These are phyloP conservation scores for maize (Zea mays) DNA, from an alignment of 176 grass and related monocot genomes.

Conservation along the genomic window DNA sequence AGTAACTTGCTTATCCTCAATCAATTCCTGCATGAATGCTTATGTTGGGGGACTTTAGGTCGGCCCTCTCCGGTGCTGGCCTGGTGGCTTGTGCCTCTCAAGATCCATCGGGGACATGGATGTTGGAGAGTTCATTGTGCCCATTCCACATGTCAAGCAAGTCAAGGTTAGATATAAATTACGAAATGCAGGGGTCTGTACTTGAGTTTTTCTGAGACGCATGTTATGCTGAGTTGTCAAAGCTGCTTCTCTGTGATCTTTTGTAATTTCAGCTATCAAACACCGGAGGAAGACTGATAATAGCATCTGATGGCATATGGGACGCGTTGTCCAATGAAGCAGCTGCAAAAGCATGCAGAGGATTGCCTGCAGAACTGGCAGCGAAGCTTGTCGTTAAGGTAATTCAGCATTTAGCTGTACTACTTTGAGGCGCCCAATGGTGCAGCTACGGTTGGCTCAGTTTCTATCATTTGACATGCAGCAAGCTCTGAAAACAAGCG, in stretches of 20 bases:
- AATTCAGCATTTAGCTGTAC: not conserved
- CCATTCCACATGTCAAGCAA: no score
- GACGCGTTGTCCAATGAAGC: conserved; percentile 77
- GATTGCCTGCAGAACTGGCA: conserved; percentile 76
- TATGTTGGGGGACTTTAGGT: conserved; percentile 41
- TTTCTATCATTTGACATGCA: conserved; percentile 18
- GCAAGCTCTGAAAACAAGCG: conserved; percentile 92
- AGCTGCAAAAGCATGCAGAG: conserved; percentile 73
- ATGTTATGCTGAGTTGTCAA: not conserved
- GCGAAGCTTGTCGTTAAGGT: conserved; percentile 41
- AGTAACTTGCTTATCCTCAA: not conserved
- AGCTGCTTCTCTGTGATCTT: not conserved
- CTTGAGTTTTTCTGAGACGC: not conserved
- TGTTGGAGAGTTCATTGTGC: conserved; percentile 38
- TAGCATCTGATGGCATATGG: conserved; percentile 84
- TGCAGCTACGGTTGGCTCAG: not conserved
- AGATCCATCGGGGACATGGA: conserved; percentile 94
- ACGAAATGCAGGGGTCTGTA: not conserved
- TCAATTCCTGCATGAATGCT: not conserved
- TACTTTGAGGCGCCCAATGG: not conserved
- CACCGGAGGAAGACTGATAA: conserved; percentile 79
- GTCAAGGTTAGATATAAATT: not conserved
- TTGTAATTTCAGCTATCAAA: not conserved
- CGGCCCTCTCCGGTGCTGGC: conserved; percentile 92
- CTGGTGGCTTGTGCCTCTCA: conserved; percentile 91